Conservation (phyloP, 148 eudicot genomes). For the Chenopodium quinoa region DNA sequence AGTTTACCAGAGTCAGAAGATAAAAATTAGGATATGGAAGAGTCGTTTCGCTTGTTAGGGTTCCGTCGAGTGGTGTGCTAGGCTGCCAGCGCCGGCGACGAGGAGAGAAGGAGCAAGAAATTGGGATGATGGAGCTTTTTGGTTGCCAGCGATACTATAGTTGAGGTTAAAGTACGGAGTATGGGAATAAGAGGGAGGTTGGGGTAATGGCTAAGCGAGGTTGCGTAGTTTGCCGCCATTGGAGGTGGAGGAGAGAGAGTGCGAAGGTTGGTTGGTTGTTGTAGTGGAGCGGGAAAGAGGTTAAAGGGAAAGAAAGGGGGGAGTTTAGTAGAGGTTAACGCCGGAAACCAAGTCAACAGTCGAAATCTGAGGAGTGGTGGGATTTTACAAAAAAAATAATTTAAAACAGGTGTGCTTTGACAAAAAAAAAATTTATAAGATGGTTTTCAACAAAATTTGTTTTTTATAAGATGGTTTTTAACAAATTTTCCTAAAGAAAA, state of each 20-base stretch:
- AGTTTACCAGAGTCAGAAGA: slow-evolving; percentile 36
- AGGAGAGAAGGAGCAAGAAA: slow-evolving; percentile 27
- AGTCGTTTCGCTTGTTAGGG: slow-evolving; percentile 20
- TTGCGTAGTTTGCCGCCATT: slow-evolving; percentile 13
- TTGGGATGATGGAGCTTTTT: neutral
- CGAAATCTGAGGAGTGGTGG: no score
- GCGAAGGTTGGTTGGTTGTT: neutral
- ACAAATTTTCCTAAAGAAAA: no score
- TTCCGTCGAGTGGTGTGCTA: slow-evolving; percentile 38
- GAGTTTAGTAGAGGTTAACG: no score
- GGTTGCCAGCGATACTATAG: neutral
- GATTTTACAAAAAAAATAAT: no score
- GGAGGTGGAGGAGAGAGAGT: neutral
- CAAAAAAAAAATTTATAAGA: no score
- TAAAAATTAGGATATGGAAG: slow-evolving; percentile 13
- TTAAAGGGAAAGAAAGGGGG: neutral
- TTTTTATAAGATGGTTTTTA: no score
- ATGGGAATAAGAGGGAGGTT: neutral
- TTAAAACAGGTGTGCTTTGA: no score
- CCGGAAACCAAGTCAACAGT: no score
- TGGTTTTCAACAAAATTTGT: no score
- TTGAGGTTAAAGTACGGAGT: neutral
- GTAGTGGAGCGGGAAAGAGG: slow-evolving; percentile 3
- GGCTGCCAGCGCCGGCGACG: slow-evolving; percentile 43
- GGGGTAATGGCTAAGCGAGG: neutral